Percentiles rank a stretch among this genome's conserved stretches.
Evolutionary conservation across 768 basidiomycete species (phyloP).

Genomic region (Calocera cornea): DNA sequence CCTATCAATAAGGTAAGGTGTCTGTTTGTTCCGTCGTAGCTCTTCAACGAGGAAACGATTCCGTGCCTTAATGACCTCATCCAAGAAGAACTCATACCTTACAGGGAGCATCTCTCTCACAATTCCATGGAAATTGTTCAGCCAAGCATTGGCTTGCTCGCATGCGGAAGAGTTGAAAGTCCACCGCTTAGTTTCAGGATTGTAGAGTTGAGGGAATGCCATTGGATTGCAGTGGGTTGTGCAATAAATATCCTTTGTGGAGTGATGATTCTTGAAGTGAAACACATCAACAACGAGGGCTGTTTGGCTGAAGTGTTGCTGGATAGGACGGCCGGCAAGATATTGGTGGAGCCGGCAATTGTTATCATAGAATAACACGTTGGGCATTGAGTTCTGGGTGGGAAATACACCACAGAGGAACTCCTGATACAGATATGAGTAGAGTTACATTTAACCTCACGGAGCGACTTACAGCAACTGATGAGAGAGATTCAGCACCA

Average conservation of each 20-base stretch:
- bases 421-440: not conserved
- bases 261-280: constrained; percentile 29
- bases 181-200: constrained; percentile 10
- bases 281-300: constrained; percentile 26
- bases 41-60: constrained; percentile 15
- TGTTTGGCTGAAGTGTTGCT: constrained; percentile 11
- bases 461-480: not conserved
- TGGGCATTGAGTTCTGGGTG: not conserved
- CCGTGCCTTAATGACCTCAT: constrained; percentile 26
- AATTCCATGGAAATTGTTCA: constrained; percentile 15
- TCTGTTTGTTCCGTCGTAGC: not conserved
- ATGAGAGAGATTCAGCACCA: not conserved
- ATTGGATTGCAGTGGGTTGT: constrained; percentile 22
- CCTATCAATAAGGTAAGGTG: not conserved
- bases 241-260: constrained; percentile 19
- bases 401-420: not conserved
- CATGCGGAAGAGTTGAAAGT: constrained; percentile 3
- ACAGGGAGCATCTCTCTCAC: constrained; percentile 25
- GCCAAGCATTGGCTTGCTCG: constrained; percentile 7
- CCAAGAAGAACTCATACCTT: constrained; percentile 28
- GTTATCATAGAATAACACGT: constrained; percentile 14
- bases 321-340: not conserved
- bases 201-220: constrained; percentile 20
- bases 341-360: constrained; percentile 12
- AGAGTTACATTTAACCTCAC: not conserved